Evolutionary conservation across 208 protist genomes (phyloP).

Genomic region (Trypanosoma boissoni): DNA sequence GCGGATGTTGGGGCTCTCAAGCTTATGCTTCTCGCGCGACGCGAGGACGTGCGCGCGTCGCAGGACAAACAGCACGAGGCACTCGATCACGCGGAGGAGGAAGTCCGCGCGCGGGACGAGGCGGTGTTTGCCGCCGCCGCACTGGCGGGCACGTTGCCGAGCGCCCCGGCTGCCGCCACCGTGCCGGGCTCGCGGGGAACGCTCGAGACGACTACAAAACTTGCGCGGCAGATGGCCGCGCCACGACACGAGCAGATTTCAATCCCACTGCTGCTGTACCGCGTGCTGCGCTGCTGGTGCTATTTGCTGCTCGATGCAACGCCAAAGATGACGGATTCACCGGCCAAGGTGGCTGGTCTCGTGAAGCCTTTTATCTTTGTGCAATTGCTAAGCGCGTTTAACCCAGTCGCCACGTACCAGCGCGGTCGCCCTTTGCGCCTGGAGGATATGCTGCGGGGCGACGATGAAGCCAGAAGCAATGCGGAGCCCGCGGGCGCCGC

Average conservation of each 20-base stretch:
- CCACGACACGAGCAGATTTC: slow-evolving; percentile 50
- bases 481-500: slow-evolving; percentile 3
- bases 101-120: slow-evolving; percentile 29
- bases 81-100: slow-evolving; percentile 25
- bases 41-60: slow-evolving; percentile 46
- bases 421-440: slow-evolving; percentile 42
- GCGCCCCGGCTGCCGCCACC: slow-evolving; percentile 30
- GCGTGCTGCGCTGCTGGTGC: slow-evolving; percentile 66
- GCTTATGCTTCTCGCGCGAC: slow-evolving; percentile 38
- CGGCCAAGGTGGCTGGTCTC: slow-evolving; percentile 69
- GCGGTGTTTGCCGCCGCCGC: slow-evolving; percentile 19
- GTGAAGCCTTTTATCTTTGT: slow-evolving; percentile 80
- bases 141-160: slow-evolving; percentile 16
- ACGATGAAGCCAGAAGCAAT: slow-evolving; percentile 19
- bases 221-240: slow-evolving; percentile 26
- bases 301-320: slow-evolving; percentile 75
- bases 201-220: not conserved
- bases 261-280: slow-evolving; percentile 54
- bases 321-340: slow-evolving; percentile 55
- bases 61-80: slow-evolving; percentile 41
- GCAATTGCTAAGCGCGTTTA: slow-evolving; percentile 71
- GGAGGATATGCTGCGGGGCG: slow-evolving; percentile 20
- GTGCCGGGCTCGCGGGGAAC: slow-evolving; percentile 19
- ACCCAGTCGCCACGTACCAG: slow-evolving; percentile 72
- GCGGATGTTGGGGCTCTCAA: slow-evolving; percentile 56